Percentiles rank a stretch among this genome's conserved stretches.
These are phyloP conservation scores for Quercus robur DNA, from an alignment of 306 rosid species.

Conservation along the genomic window DNA sequence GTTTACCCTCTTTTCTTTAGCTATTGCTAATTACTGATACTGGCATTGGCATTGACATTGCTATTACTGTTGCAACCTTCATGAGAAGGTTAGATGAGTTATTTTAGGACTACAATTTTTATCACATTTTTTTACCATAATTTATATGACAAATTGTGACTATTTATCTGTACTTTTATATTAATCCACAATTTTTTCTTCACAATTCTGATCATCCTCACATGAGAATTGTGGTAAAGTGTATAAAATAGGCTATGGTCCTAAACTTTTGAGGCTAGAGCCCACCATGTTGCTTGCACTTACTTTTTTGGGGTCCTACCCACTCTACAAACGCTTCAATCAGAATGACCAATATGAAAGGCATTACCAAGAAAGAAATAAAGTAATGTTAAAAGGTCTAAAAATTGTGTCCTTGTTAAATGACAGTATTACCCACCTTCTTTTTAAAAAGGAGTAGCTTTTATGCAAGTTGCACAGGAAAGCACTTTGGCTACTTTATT, in stretches of 20 bases:
- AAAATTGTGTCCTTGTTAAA: constrained; percentile 2
- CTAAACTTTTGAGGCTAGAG: background rate
- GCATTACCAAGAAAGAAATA: background rate
- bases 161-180: too few species aligned
- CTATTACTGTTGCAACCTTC: constrained; percentile 36
- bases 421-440: constrained; percentile 35
- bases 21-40: constrained; percentile 20
- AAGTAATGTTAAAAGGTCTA: background rate
- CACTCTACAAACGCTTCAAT: constrained; percentile 18
- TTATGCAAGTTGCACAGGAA: constrained; percentile 43
- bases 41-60: constrained; percentile 37
- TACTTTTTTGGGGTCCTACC: constrained; percentile 35
- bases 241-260: too few species aligned
- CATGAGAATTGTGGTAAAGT: too few species aligned
- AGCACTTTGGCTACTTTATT: constrained; percentile 44
- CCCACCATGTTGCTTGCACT: constrained; percentile 32
- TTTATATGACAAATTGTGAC: too few species aligned
- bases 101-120: too few species aligned
- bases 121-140: too few species aligned
- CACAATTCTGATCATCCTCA: too few species aligned
- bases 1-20: background rate
- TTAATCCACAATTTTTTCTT: too few species aligned
- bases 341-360: background rate
- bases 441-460: constrained; percentile 22
- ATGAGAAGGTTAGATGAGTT: constrained; percentile 6